Evolutionary conservation across 352 stramenopile genomes (phyloP), one percentile per base, ranked within the genome.

Genomic region (Stephanocyclus meneghinianus): DNA sequence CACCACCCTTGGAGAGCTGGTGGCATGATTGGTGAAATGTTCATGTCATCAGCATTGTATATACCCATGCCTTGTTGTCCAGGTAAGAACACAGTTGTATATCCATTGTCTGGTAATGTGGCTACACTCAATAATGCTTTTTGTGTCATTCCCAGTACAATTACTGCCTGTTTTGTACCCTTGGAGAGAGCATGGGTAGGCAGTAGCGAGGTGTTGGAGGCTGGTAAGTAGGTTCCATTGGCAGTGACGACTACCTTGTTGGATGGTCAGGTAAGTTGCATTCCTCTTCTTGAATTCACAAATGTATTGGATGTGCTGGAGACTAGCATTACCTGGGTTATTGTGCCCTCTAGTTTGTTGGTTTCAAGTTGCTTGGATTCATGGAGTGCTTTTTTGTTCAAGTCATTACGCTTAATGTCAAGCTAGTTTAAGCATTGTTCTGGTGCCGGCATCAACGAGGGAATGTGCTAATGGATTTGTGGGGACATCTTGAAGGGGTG

Each of bases 141-240:
- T 30, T 29, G 56, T 40, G 21, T 13, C 2, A 87, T 30, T 29
- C n/a, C 55, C 59, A 32, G 47, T 16, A 87, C 8, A 10, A 84
- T 18, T 42, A 74, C 35, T 21, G 64, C 73, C 44, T 47, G 45
- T 40, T 13, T 37, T 2, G 71, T 71, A 30, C 2, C 18, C 2
- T 16, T 10, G 32, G 59, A 18, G 0, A 83, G 26, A 13, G 68
- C 32, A 21, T 53, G 47, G 13, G 77, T 57, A 8, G 18, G 16
- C 0, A 87, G 35, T 9, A 53, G 18, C 2, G 15, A 16, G 18
- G 9, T 65, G 11, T 35, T 8, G 16, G 13, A 30, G 10, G 67
- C 40, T 40, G 6, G 5, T 3, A 67, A 11, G n/a, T 37, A 30
- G 45, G 6, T 16, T 21, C 45, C 55, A 48, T 47, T n/a, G 1